Percentiles rank a stretch among this genome's conserved stretches.
Evolutionary conservation across 2,329 filamentous ascomycete genomes (phyloP).

Genomic region (Cryphonectria parasitica): DNA sequence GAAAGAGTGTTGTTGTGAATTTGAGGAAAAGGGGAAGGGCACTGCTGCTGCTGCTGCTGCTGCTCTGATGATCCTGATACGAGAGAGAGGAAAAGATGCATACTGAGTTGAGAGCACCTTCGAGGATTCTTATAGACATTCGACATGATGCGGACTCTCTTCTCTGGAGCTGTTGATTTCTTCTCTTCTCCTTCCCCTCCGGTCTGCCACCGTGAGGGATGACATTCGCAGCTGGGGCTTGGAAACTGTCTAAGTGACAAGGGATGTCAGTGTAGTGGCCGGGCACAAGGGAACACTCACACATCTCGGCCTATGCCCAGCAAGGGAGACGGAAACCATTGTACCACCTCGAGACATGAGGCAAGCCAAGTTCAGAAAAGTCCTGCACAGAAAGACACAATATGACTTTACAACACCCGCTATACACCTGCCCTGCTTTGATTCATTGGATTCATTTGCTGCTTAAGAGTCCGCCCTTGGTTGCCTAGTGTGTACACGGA

Average conservation of each 20-base stretch:
- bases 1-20: neutral
- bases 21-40: neutral
- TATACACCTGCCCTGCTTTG: neutral
- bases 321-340: slow-evolving; percentile 22
- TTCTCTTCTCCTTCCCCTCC: neutral
- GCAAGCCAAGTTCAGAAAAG: neutral
- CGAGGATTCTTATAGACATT: slow-evolving; percentile 22
- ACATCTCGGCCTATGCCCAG: neutral
- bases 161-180: neutral
- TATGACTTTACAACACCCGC: neutral
- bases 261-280: slow-evolving; percentile 17
- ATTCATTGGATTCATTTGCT: slow-evolving; percentile 15
- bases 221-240: slow-evolving; percentile 17
- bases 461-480: slow-evolving; percentile 21
- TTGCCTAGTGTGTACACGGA: slow-evolving; percentile 21
- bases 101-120: slow-evolving; percentile 20
- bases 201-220: slow-evolving; percentile 22
- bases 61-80: neutral
- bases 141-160: neutral
- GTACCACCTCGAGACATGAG: slow-evolving; percentile 2
- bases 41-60: slow-evolving; percentile 12
- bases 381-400: neutral
- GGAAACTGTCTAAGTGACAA: slow-evolving; percentile 13
- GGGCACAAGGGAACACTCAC: slow-evolving; percentile 14
- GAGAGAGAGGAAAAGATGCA: slow-evolving; percentile 1